A percentile compares a stretch with the other conserved stretches of the same genome.
Evolutionary conservation across 768 basidiomycete genomes (phyloP).

Genomic region (Coprinellus micaceus): DNA sequence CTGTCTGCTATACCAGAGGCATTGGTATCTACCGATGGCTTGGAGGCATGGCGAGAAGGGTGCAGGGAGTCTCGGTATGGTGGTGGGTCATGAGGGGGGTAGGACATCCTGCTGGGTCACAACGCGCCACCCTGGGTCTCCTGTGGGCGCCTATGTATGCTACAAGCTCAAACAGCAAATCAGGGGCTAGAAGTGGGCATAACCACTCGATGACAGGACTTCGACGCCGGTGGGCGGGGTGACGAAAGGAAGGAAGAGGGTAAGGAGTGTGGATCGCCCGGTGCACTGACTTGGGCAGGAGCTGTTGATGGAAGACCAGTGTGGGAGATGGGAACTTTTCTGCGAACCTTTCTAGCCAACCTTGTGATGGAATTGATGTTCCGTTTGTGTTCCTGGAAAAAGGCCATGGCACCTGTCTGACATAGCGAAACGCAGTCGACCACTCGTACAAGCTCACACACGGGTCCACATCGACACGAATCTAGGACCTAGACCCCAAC

Average conservation of each 20-base stretch:
- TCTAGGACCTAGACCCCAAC: too few relatives aligned
- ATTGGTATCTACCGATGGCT: slow-evolving; percentile 45
- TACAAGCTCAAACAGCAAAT: neutral
- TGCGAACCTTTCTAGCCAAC: neutral
- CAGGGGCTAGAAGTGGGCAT: neutral
- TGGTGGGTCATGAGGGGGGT: neutral
- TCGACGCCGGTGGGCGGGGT: neutral
- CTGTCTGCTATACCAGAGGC: slow-evolving; percentile 57
- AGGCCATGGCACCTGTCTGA: too few relatives aligned
- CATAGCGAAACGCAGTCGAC: too few relatives aligned
- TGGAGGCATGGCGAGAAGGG: slow-evolving; percentile 30
- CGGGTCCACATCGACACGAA: too few relatives aligned
- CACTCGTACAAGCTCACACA: neutral
- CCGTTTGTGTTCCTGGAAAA: neutral
- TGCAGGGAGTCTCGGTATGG: neutral
- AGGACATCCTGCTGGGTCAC: neutral
- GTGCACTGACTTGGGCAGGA: neutral
- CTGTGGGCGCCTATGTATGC: neutral
- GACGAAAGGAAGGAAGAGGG: neutral
- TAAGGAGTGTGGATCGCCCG: neutral
- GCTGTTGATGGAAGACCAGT: neutral
- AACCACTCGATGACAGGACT: neutral
- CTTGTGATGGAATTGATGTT: slow-evolving; percentile 2
- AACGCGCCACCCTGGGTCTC: neutral
- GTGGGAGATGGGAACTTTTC: neutral